Evolutionary conservation across 768 basidiomycete species (phyloP), one percentile per base, ranked within the genome.

Genomic region (Inosperma sp.): DNA sequence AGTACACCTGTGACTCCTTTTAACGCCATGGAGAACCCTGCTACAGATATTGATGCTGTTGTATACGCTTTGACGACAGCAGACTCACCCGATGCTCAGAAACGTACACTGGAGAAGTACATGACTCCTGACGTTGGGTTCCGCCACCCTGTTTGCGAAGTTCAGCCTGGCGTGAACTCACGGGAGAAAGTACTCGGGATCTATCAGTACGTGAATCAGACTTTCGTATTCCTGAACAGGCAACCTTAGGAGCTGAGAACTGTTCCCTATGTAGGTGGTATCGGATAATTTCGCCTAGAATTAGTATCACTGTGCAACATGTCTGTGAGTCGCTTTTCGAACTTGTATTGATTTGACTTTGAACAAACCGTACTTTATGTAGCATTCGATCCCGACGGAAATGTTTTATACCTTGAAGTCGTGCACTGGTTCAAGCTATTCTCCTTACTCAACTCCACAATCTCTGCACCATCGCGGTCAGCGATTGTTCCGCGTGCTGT

Each of bases 181-280:
- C 72, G 83, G 45, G 75, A 80, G 14, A 65, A 68, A 16, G 68
- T 86, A 22, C 68, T 84, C 3, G 80, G 72, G 8, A 72, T 85
- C 25, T 83, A 79, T 60, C 80, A 83, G 76, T 80, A 51, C 25
- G 75, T n/a, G n/a, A n/a, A n/a, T 61, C 33, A n/a, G 4, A 16
- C 13, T 34, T n/a, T n/a, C 33, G 14, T 31, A n/a, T 12, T 7
- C 13, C 14, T 34, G 9, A 27, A 13, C 3, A 16, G 8, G 10
- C 4, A 47, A 33, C 33, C 54, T 13, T 29, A 25, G 29, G 7
- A 19, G 7, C 19, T 23, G 19, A 14, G 27, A 41, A 37, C n/a
- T n/a, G n/a, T n/a, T n/a, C n/a, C n/a, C n/a, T n/a, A 14, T 49
- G 30, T 2, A 81, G 80, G 57, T 85, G 82, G 81, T 82, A 83